Evolutionary conservation across 108 stramenopile genomes (phyloP), one percentile per base, ranked within the genome.

Genomic region (Cylindrotheca fusiformis): DNA sequence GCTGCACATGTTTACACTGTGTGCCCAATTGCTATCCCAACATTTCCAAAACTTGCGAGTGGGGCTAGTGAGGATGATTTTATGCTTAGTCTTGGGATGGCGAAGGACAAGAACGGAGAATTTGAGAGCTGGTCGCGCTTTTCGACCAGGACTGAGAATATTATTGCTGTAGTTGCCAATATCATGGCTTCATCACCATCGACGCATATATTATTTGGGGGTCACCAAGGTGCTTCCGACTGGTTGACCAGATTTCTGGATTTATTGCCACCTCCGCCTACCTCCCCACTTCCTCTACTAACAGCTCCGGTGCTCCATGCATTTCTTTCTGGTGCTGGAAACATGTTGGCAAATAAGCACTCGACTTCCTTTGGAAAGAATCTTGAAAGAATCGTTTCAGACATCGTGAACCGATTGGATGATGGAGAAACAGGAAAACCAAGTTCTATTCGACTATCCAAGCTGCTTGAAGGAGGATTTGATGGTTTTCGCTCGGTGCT

Each of bases 61-160:
- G 72, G 60, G 58, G 74, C 75, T 19, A 64, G 54, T 30, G 86
- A 90, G 32, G 74, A 77, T 41, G 82, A 82, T 1, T 57, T 90
- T 30, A 94, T 94, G 93, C 76, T 71, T 45, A 78, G 84, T 52
- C 71, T 94, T 52, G 93, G 93, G n/a, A 94, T 94, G 93, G 60
- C 73, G 26, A 70, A 72, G 46, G 77, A 85, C 49, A 74, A 81
- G 50, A 65, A 71, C 32, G 93, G 89, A 44, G 77, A 89, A 44
- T 94, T 75, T 60, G 93, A 94, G 65, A 83, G 74, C 6, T 94
- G 90, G 78, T 84, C 82, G 33, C 81, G 82, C 31, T 94, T 89
- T 49, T 67, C 90, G 63, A 67, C 75, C 32, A 62, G 93, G 52
- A 91, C 89, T 8, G 93, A 94, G 56, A 74, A 61, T 14, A 80